Conservation (phyloP, 169 alveolate genomes). For the Cryptosporidium xiaoi region DNA sequence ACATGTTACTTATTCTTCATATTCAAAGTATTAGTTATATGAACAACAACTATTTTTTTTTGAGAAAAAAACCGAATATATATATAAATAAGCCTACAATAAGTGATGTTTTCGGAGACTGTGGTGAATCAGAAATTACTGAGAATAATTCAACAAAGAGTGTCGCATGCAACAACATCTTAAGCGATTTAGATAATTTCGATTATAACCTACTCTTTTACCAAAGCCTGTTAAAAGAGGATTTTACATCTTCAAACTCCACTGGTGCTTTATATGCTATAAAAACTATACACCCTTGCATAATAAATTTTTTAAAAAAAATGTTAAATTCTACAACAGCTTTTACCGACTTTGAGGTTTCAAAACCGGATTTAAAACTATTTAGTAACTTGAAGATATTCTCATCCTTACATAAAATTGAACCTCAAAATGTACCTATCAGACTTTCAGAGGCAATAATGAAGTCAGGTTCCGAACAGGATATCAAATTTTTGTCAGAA, state of each 20-base stretch:
- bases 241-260: not conserved
- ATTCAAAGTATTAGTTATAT: not conserved
- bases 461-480: constrained; percentile 1
- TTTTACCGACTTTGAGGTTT: constrained; percentile 17
- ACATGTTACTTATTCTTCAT: constrained; percentile 14
- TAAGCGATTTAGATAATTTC: not conserved
- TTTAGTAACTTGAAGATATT: not conserved
- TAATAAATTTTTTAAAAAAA: not conserved
- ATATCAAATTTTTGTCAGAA: not conserved
- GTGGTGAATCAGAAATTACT: not conserved
- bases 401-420: not conserved
- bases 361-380: constrained; percentile 18
- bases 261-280: constrained; percentile 19
- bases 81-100: not conserved
- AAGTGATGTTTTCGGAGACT: not conserved
- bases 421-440: constrained; percentile 25
- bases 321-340: constrained; percentile 14
- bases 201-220: constrained; percentile 16
- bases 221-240: not conserved
- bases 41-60: not conserved
- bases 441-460: constrained; percentile 38
- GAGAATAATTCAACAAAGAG: not conserved
- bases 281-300: constrained; percentile 11
- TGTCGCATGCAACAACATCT: not conserved
- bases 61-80: not conserved